phyloP scores from a whole-genome alignment of 1,284 basidiomycete genomes.

The Mixia osmundae region DNA sequence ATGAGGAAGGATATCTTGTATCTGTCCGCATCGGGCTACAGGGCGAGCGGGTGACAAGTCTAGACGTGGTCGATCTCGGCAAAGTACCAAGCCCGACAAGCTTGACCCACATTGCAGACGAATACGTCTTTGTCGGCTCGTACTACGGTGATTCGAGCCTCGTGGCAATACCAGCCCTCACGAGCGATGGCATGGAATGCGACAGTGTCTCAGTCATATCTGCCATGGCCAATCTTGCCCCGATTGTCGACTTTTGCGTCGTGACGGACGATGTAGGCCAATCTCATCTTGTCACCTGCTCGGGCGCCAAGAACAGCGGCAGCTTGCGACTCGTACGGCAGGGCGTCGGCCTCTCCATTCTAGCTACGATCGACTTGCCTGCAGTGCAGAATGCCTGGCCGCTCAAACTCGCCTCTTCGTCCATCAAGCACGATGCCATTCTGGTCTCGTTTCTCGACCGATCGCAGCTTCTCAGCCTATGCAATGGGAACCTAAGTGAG shows the following conservation, averaged over 20 bases:
- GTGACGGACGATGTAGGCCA: slow-evolving; percentile 44
- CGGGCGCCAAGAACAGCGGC: slow-evolving; percentile 58
- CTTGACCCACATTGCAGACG: slow-evolving; percentile 48
- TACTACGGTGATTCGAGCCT: slow-evolving; percentile 61
- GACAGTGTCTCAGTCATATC: slow-evolving; percentile 34
- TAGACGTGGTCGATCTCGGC: slow-evolving; percentile 46
- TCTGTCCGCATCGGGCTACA: slow-evolving; percentile 32
- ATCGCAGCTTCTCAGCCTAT: too few relatives aligned
- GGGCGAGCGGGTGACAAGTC: slow-evolving; percentile 1
- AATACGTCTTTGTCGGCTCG: slow-evolving; percentile 57
- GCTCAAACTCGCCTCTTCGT: slow-evolving; percentile 18
- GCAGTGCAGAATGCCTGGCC: slow-evolving; percentile 42
- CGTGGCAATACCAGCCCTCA: slow-evolving; percentile 19
- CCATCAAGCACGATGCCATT: slow-evolving; percentile 12
- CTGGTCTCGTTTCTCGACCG: background rate
- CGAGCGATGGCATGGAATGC: slow-evolving; percentile 8
- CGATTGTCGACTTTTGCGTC: slow-evolving; percentile 58
- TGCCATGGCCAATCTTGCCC: slow-evolving; percentile 56
- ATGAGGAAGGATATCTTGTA: slow-evolving; percentile 47
- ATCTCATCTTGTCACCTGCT: slow-evolving; percentile 68
- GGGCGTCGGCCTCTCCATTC: slow-evolving; percentile 57
- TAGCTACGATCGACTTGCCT: slow-evolving; percentile 34
- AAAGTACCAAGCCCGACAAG: slow-evolving; percentile 54
- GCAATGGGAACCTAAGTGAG: slow-evolving; percentile 18
- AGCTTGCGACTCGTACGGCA: slow-evolving; percentile 58